Conservation (phyloP, 2,329 filamentous ascomycete genomes). For the Ophiocordyceps camponoti-floridani region DNA sequence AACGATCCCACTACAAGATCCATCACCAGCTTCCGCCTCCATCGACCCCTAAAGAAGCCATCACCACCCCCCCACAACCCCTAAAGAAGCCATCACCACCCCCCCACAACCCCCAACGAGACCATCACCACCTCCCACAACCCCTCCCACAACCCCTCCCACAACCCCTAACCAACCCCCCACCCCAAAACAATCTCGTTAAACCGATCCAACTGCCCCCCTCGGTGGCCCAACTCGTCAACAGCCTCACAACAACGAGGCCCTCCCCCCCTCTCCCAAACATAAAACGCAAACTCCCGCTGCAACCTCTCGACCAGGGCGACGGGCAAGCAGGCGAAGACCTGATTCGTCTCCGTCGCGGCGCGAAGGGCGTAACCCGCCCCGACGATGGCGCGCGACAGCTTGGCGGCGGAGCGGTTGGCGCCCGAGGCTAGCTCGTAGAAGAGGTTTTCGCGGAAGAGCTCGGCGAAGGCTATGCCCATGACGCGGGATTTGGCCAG, state of each 20-base stretch:
- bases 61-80: too few relatives aligned
- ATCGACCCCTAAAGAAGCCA: too few relatives aligned
- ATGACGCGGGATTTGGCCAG: constrained; percentile 30
- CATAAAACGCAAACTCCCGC: constrained; percentile 25
- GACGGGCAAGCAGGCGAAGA: constrained; percentile 25
- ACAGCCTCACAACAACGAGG: constrained; percentile 24
- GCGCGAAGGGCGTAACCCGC: constrained; percentile 23
- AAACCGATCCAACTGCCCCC: constrained; percentile 20
- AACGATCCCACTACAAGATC: too few relatives aligned
- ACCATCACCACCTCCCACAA: too few relatives aligned
- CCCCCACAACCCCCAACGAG: too few relatives aligned
- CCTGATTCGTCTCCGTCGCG: constrained; percentile 31
- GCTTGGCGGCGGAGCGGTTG: constrained; percentile 23
- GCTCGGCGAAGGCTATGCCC: constrained; percentile 29
- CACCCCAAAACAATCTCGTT: constrained; percentile 10
- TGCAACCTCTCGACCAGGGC: constrained; percentile 19
- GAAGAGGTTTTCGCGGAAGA: constrained; percentile 26
- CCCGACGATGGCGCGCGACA: constrained; percentile 22
- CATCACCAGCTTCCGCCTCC: too few relatives aligned
- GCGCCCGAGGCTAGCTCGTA: constrained; percentile 25
- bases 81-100: too few relatives aligned
- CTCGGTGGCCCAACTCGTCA: constrained; percentile 34
- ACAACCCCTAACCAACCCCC: not conserved
- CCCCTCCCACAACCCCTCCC: not conserved
- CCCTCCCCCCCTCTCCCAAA: constrained; percentile 25